Conservation (phyloP, 768 basidiomycete genomes). For the Lentinula raphanica region DNA sequence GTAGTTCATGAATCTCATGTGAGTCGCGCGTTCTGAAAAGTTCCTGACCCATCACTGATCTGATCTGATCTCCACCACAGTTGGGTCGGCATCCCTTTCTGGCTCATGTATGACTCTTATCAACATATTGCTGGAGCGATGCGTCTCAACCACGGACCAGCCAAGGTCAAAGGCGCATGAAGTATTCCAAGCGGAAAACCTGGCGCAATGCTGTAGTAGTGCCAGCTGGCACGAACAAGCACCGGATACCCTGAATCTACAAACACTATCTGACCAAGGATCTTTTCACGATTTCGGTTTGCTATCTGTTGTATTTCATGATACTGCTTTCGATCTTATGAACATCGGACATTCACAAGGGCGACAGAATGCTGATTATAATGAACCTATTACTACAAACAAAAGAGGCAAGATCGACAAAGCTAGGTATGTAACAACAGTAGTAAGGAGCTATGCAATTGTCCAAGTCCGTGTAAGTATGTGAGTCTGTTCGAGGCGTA, state of each 20-base stretch:
- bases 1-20: conserved; percentile 82
- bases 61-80: conserved; percentile 34
- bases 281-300: no score
- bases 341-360: not conserved
- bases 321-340: not conserved
- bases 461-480: not conserved
- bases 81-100: conserved; percentile 75
- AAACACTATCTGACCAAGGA: no score
- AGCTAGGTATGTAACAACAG: not conserved
- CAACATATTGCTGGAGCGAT: conserved; percentile 59
- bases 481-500: not conserved
- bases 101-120: conserved; percentile 78
- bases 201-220: no score
- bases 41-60: conserved; percentile 2
- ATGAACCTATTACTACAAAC: not conserved
- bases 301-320: not conserved
- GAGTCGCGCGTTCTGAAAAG: conserved; percentile 21
- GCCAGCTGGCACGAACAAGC: no score
- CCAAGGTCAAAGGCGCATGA: conserved; percentile 26
- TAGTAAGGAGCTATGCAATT: not conserved
- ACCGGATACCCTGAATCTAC: no score
- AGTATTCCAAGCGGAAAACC: no score
- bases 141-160: conserved; percentile 30
- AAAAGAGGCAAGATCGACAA: not conserved
- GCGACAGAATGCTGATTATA: not conserved